Evolutionary conservation across 2,329 filamentous ascomycete genomes (phyloP), one percentile per base, ranked within the genome.

Genomic region (Colletotrichum sp.): DNA sequence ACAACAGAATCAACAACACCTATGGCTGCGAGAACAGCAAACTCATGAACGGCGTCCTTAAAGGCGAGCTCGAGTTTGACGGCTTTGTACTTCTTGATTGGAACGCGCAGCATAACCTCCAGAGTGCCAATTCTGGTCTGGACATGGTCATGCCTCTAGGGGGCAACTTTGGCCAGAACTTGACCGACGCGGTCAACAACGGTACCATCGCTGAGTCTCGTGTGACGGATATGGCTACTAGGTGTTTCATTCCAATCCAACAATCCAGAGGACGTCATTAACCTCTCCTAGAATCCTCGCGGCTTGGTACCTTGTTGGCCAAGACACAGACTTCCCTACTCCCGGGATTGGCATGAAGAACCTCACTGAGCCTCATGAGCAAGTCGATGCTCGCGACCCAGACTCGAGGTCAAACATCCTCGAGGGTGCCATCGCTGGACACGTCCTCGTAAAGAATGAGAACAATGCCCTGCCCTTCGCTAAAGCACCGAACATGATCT

Each of bases 361-460:
- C 69, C 92, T 92, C 5, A 84, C 82, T 0, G 69, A 81, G 29
- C 85, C 86, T 0, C 87, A 89, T 31, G 77, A 83, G 8, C 81
- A 84, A 24, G 78, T 89, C 18, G 88, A 91, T 75, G 90, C 87
- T 1, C 84, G 87, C 6, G 83, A 87, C 70, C 81, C 87, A 1
- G 81, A 84, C 3, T 86, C 88, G 0, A 84, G 83, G 58, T 78
- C 81, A 1, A 81, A 84, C 0, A 81, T 90, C 2, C 78, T 91
- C 13, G 84, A 89, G 65, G 87, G 89, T 1, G 90, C 90, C 1
- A 85, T 90, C n/a, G 86, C 90, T 9, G 89, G 90, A 8, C 94
- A 93, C 66, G 93, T 96, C n/a, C 87, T 97, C 1, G 86, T 97
- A 68, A 97, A 97, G 86, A 97, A 97, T 80, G 84, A 84, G 3